Base-by-base conservation (phyloP, 352 stramenopile species). In the Phytophthora cryptogea region DNA sequence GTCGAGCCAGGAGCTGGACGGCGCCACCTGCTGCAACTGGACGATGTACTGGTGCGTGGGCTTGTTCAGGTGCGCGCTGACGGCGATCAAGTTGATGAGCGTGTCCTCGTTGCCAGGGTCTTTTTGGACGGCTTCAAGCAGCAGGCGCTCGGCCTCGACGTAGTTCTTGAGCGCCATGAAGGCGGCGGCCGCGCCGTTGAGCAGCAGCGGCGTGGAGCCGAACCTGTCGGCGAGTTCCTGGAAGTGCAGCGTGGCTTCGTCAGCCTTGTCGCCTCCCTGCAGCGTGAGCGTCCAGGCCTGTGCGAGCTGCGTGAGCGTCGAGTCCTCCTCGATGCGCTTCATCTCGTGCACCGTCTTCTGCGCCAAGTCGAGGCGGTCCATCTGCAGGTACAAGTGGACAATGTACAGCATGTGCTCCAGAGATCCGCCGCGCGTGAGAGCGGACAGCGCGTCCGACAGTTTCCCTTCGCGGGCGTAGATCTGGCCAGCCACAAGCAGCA, bases 151-250 rank as follows among this genome's bases (percentile, higher is more conserved):
- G 4, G 96, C 95, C 53, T 96, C 86, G 11, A 83, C 66, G 56
- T 94, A 98, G 58, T 98, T 97, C 58, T 86, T 82, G 28, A 92
- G 72, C 46, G 90, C 86, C 89, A 98, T 97, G 68, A 97, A 97
- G 9, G 92, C 89, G 8, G 77, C 88, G 0, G 95, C 94, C 13
- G 89, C 81, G 17, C 94, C 86, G 69, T 98, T 99, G 31, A 98
- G 72, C 44, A 98, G 69, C 65, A 96, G 71, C 9, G 94, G 63
- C 52, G 89, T 97, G 3, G 86, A 72, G n/a, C 94, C 96, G 59
- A 98, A 99, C 51, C 97, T 89, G 66, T 99, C 96, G 2, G 86
- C 87, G 32, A 99, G 80, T 43, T 97, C 89, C 63, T 95, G 90
- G 51, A 98, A 96, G 57, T 96, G 87, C 65, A 98, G 87, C 37